A percentile compares a stretch with the other conserved stretches of the same genome.
Evolutionary conservation across 805 yeast species (phyloP).

Genomic region (Jamesozyma hellenica): DNA sequence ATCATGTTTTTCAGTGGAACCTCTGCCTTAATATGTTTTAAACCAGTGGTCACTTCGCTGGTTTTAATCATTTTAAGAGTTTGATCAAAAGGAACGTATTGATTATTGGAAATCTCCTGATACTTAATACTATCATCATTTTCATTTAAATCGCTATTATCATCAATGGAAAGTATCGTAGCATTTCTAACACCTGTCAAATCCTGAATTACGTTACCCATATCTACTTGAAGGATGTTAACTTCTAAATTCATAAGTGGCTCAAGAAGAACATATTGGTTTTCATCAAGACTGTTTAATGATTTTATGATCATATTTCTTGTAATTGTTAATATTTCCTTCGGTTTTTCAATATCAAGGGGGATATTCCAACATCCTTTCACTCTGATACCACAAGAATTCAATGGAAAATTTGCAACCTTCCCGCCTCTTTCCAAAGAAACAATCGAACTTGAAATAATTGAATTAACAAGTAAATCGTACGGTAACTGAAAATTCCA

Average conservation of each 20-base stretch:
- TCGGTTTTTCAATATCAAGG: conserved; percentile 33
- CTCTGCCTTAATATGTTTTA: conserved; percentile 57
- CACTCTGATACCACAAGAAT: conserved; percentile 49
- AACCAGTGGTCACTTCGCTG: conserved; percentile 8
- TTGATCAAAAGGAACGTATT: conserved; percentile 72
- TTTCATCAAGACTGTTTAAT: conserved; percentile 18
- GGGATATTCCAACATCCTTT: conserved; percentile 42
- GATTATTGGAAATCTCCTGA: conserved; percentile 44
- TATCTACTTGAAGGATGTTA: conserved; percentile 53
- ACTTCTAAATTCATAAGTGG: conserved; percentile 78
- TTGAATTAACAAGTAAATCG: conserved; percentile 43
- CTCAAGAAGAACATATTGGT: conserved; percentile 54
- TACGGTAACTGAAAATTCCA: conserved; percentile 43
- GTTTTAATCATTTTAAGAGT: conserved; percentile 29
- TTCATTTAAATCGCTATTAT: conserved; percentile 31
- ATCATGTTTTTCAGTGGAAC: conserved; percentile 87
- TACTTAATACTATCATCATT: conserved; percentile 38
- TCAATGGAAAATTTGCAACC: conserved; percentile 37
- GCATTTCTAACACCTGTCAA: conserved; percentile 72
- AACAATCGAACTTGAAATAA: conserved; percentile 50
- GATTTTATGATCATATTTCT: conserved; percentile 37
- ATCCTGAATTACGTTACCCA: conserved; percentile 82
- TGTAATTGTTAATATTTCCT: conserved; percentile 36
- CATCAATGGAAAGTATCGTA: conserved; percentile 59
- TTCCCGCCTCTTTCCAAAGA: conserved; percentile 63